These are phyloP conservation scores for Gracilariopsis chorda DNA, from an alignment of 23 red algal genomes.

Conservation along the genomic window DNA sequence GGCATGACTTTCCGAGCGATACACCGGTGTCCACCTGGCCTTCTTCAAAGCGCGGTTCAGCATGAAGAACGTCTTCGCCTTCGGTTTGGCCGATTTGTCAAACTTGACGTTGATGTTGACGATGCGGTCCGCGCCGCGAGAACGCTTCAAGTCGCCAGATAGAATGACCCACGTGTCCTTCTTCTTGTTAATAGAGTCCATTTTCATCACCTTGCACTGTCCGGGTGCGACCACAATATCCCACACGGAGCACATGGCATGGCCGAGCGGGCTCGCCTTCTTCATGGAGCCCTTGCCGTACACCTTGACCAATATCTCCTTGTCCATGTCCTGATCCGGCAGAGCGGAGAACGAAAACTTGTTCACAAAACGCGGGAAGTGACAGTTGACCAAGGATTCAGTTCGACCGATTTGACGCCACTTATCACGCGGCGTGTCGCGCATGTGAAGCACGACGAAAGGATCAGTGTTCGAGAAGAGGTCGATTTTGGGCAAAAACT, in stretches of 20 bases:
- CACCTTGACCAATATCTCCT: slow-evolving; percentile 75
- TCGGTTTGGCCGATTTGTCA: slow-evolving; percentile 63
- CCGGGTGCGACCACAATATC: slow-evolving; percentile 71
- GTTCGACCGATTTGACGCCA: slow-evolving; percentile 65
- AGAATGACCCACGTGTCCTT: slow-evolving; percentile 75
- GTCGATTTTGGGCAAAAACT: slow-evolving; percentile 78
- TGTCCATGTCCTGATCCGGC: slow-evolving; percentile 75
- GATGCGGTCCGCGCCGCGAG: slow-evolving; percentile 38
- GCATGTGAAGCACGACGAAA: slow-evolving; percentile 48
- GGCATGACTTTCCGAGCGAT: slow-evolving; percentile 49
- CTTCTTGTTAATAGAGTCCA: slow-evolving; percentile 70
- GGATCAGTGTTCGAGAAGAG: slow-evolving; percentile 78
- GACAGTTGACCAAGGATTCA: slow-evolving; percentile 62
- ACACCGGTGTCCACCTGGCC: slow-evolving; percentile 77
- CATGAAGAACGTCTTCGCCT: slow-evolving; percentile 60
- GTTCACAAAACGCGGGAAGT: slow-evolving; percentile 75
- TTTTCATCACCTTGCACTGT: slow-evolving; percentile 79
- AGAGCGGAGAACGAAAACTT: slow-evolving; percentile 66
- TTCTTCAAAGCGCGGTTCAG: slow-evolving; percentile 69
- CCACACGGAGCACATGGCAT: slow-evolving; percentile 67
- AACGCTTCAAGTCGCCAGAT: slow-evolving; percentile 42
- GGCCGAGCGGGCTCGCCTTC: slow-evolving; percentile 45
- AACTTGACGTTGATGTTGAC: slow-evolving; percentile 71
- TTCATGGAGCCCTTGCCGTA: slow-evolving; percentile 69
- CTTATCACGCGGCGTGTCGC: slow-evolving; percentile 29